Base-by-base conservation (phyloP, 768 basidiomycete genomes). In the Sarcomyxa edulis region DNA sequence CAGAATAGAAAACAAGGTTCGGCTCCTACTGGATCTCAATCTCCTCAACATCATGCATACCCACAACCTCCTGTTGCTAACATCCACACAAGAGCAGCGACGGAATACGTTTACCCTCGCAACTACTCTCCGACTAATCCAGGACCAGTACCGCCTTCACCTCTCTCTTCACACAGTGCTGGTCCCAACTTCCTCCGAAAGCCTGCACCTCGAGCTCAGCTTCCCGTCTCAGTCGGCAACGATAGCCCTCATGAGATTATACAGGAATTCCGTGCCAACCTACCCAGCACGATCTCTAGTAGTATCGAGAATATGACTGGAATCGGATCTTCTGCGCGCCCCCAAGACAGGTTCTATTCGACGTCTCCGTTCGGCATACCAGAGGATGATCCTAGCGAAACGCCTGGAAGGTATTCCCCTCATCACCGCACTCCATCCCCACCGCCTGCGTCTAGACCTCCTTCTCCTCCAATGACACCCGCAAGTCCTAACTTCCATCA, bases 261-360 rank as follows among this genome's bases (percentile, higher is more conserved):
- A 12, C 47, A 45, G 28, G 52, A 46, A 10, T 52, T 64, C 30
- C 69, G 74, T 14, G 62, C 65, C 6, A 58, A 72, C 37, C 55
- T 78, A 19, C 73, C 78, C 3, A 81, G 78, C 45, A 68, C 67
- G 10, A 65, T 83, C 20, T 68, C 74, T 15, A 67, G 60, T 32
- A 64, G 57, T 31, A 67, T 59, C 23, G 72, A 75, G 42, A 70
- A 84, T 47, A 79, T 84, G 76, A 84, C 81, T 9, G 83, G 83
- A 9, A 47, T 85, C 20, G 83, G 83, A 21, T 55, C 69, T 12
- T 39, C 48, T 22, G 52, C 10, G 10, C 27, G 24, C 4, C 29
- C 26, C 8, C 26, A 24, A 21, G 39, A 40, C 29, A 48, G 60
- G n/a, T 57, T 58, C 15, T 64, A 68, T 44, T 36, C 62, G 3